phyloP scores from a whole-genome alignment of 2,329 filamentous ascomycete species.

The Diaporthe sp. region DNA sequence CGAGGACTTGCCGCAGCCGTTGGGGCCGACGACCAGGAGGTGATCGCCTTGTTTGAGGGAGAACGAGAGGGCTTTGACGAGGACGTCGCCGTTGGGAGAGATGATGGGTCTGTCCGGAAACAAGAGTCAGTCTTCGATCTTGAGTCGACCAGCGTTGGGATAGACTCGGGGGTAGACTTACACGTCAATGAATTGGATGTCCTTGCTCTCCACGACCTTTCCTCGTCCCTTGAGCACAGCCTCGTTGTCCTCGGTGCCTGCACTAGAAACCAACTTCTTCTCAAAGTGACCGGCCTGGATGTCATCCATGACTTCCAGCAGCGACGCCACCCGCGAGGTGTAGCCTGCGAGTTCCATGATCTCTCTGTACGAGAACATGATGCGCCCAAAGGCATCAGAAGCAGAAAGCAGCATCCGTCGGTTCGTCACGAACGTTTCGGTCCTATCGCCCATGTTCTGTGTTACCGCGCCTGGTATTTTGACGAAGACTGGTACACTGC shows the following conservation, averaged over 20 bases:
- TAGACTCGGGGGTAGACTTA: constrained; percentile 54
- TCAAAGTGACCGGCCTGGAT: constrained; percentile 91
- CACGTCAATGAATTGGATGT: constrained; percentile 89
- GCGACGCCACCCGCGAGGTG: constrained; percentile 89
- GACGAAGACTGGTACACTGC: constrained; percentile 96
- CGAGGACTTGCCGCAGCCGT: constrained; percentile 96
- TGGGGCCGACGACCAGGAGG: constrained; percentile 93
- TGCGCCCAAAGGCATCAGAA: constrained; percentile 93
- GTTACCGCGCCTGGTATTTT: constrained; percentile 81
- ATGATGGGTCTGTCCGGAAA: constrained; percentile 79
- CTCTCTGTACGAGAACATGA: constrained; percentile 99
- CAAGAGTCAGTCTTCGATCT: constrained; percentile 4
- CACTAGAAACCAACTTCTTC: constrained; percentile 95
- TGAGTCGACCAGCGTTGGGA: background rate
- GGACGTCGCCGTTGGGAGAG: constrained; percentile 94
- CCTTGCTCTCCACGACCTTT: constrained; percentile 82
- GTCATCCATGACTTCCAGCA: constrained; percentile 95
- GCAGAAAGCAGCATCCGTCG: constrained; percentile 91
- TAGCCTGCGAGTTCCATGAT: constrained; percentile 96
- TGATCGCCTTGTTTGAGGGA: constrained; percentile 89
- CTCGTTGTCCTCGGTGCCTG: constrained; percentile 84
- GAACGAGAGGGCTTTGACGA: constrained; percentile 89
- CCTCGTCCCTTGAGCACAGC: constrained; percentile 87
- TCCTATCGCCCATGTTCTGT: constrained; percentile 78
- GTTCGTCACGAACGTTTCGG: constrained; percentile 91